Conservation (phyloP, 495 filamentous ascomycete species). For the Neurospora pannonica region DNA sequence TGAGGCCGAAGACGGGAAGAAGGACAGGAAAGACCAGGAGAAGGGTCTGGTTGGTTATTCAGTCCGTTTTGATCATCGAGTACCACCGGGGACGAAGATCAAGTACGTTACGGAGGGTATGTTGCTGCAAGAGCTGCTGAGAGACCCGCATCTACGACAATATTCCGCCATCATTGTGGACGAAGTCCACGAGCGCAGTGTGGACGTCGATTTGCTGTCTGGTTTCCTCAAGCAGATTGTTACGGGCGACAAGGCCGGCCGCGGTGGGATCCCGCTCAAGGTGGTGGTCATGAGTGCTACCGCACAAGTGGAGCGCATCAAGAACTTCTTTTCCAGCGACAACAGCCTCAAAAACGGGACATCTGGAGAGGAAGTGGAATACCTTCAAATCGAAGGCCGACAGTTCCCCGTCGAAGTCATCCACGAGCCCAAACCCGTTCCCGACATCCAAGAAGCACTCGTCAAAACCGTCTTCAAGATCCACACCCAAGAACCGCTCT, state of each 20-base stretch:
- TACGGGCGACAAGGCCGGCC: constrained; percentile 45
- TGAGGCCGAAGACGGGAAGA: constrained; percentile 23
- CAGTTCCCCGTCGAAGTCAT: constrained; percentile 77
- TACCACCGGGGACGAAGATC: constrained; percentile 61
- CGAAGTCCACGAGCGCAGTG: constrained; percentile 92
- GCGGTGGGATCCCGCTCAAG: constrained; percentile 68
- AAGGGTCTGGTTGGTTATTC: constrained; percentile 81
- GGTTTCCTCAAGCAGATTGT: constrained; percentile 79
- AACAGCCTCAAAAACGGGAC: not conserved
- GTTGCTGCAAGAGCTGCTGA: constrained; percentile 86
- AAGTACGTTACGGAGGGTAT: constrained; percentile 97
- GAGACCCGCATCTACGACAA: constrained; percentile 69
- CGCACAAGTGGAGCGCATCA: constrained; percentile 70
- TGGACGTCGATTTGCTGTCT: constrained; percentile 86
- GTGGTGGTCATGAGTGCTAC: constrained; percentile 97
- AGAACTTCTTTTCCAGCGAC: constrained; percentile 55
- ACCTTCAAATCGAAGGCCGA: constrained; percentile 74
- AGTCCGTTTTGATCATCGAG: constrained; percentile 81
- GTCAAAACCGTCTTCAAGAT: constrained; percentile 82
- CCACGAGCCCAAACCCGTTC: constrained; percentile 66
- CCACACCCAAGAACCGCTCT: constrained; percentile 76
- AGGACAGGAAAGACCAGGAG: constrained; percentile 20
- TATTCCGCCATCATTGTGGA: constrained; percentile 92
- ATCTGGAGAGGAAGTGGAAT: constrained; percentile 20
- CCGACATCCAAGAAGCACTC: constrained; percentile 74